Conservation (phyloP, 306 rosid genomes). For the Potentilla sterilis region DNA sequence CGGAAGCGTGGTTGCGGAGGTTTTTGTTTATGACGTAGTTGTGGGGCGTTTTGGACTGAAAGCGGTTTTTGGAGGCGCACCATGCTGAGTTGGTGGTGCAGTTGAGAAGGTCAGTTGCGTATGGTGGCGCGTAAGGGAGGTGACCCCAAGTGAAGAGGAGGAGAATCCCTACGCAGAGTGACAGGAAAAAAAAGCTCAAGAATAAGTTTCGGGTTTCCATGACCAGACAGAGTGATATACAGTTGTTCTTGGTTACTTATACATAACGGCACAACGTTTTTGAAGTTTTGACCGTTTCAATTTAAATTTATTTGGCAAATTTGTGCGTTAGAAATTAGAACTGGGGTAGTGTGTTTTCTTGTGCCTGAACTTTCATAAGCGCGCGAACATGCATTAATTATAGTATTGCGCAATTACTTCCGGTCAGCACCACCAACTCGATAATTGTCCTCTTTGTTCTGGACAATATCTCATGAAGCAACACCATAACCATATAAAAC, state of each 20-base stretch:
- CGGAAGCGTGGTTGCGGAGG: constrained; percentile 37
- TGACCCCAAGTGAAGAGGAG: constrained; percentile 48
- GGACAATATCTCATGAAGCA: not conserved
- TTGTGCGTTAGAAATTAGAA: no score
- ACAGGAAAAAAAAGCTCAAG: constrained; percentile 39
- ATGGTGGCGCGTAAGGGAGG: constrained; percentile 36
- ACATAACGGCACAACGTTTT: no score
- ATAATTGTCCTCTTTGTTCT: no score
- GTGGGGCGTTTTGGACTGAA: constrained; percentile 24
- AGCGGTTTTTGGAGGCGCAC: constrained; percentile 55
- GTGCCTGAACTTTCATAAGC: no score
- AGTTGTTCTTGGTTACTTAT: no score
- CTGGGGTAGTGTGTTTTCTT: no score
- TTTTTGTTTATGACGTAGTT: constrained; percentile 3
- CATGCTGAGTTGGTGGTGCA: constrained; percentile 52
- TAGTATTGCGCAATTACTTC: no score
- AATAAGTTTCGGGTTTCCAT: constrained; percentile 56
- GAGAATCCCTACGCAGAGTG: constrained; percentile 26
- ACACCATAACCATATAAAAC: not conserved
- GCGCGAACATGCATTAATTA: no score
- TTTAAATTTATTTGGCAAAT: not conserved
- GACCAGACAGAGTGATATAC: not conserved
- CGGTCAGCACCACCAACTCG: no score
- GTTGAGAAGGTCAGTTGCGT: constrained; percentile 36
- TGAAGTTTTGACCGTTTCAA: no score